phyloP scores from a whole-genome alignment of 1,139 yeast species.

The Blastobotrys ciferrii region DNA sequence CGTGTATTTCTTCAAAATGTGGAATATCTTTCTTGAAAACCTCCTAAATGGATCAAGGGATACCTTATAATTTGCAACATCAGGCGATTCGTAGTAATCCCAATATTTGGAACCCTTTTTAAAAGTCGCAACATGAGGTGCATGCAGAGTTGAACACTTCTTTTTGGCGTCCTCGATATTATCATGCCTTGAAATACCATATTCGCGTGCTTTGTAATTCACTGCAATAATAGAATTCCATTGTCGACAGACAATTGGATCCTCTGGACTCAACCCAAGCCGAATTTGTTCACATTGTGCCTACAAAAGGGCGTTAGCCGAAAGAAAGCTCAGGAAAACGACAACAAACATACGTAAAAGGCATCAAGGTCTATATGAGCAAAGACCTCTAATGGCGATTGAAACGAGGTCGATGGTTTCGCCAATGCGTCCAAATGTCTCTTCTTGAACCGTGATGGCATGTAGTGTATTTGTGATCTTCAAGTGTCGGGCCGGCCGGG shows the following conservation, averaged over 20 bases:
- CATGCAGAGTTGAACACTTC: conserved; percentile 71
- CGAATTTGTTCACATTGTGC: conserved; percentile 88
- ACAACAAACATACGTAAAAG: conserved; percentile 53
- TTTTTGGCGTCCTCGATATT: conserved; percentile 60
- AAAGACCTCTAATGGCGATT: conserved; percentile 73
- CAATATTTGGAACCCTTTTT: conserved; percentile 81
- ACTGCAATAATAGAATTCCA: conserved; percentile 91
- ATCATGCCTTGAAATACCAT: conserved; percentile 79
- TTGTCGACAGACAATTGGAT: conserved; percentile 92
- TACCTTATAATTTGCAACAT: conserved; percentile 63
- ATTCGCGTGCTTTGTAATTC: conserved; percentile 71
- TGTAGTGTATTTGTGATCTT: too few relatives aligned
- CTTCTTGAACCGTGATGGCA: conserved; percentile 19
- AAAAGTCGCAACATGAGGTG: conserved; percentile 94
- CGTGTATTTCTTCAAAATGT: conserved; percentile 48
- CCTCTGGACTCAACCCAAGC: conserved; percentile 58
- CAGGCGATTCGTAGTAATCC: conserved; percentile 61
- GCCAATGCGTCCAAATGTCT: conserved; percentile 26
- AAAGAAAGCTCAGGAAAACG: background rate
- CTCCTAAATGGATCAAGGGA: conserved; percentile 87
- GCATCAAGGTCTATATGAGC: conserved; percentile 92
- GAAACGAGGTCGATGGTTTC: conserved; percentile 24
- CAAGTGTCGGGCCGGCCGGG: background rate
- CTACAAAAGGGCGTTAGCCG: conserved; percentile 9
- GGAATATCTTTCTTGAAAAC: conserved; percentile 77